Percentiles rank a stretch among this genome's conserved stretches.
Evolutionary conservation across 2,329 filamentous ascomycete species (phyloP).

Genomic region (Gnomoniopsis smithogilvyi): DNA sequence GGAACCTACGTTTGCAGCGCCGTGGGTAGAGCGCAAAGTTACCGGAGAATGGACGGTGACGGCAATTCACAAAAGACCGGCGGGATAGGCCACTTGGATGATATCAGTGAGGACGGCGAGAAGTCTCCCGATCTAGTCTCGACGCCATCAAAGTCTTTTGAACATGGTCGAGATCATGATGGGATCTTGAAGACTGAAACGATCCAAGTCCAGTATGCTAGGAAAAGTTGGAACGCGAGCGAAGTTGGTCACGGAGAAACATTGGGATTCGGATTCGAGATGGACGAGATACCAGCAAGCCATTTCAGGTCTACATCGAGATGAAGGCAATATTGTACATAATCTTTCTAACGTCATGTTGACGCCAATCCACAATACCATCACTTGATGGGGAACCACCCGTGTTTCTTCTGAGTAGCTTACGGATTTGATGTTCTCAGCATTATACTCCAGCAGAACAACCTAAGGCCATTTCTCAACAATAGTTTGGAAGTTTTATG

Average conservation of each 20-base stretch:
- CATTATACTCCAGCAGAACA: no score
- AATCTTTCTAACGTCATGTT: neutral
- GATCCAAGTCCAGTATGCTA: neutral
- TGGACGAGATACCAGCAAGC: neutral
- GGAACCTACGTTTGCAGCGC: constrained; percentile 3
- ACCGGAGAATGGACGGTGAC: neutral
- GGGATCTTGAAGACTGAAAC: neutral
- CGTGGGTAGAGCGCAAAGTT: neutral
- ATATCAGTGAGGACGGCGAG: constrained; percentile 6
- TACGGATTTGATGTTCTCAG: no score
- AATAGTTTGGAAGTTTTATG: no score
- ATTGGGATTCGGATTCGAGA: neutral
- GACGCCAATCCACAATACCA: no score
- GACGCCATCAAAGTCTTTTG: neutral
- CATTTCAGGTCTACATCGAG: neutral
- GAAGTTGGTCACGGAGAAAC: neutral
- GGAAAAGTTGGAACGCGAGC: neutral
- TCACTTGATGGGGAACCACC: no score
- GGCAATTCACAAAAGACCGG: neutral
- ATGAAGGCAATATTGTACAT: neutral
- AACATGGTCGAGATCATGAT: neutral
- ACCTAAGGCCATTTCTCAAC: no score
- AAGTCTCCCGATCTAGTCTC: neutral
- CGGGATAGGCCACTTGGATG: neutral
- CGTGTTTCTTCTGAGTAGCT: no score